Evolutionary conservation across 2,329 filamentous ascomycete species (phyloP).

Genomic region (Apiospora aurea): DNA sequence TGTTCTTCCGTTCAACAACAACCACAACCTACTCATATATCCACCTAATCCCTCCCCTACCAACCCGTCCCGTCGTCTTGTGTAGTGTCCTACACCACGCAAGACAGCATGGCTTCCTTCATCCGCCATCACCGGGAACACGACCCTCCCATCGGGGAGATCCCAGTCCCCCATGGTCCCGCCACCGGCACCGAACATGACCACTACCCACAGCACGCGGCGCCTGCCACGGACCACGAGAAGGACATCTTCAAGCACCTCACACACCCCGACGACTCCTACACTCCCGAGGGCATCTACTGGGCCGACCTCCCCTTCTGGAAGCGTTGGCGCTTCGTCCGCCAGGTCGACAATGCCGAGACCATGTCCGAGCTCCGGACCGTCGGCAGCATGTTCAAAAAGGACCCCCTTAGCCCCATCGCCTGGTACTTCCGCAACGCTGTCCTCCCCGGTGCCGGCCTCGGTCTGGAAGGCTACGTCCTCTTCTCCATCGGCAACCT

Average conservation of each 20-base stretch:
- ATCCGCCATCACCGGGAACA: slow-evolving; percentile 50
- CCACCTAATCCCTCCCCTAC: neutral
- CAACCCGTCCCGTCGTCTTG: neutral
- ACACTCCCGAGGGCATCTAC: slow-evolving; percentile 82
- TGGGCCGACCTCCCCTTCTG: slow-evolving; percentile 85
- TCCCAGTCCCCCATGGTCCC: slow-evolving; percentile 63
- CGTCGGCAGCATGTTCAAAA: slow-evolving; percentile 83
- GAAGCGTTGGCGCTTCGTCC: slow-evolving; percentile 78
- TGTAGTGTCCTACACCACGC: neutral
- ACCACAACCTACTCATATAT: neutral
- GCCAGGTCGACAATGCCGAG: slow-evolving; percentile 74
- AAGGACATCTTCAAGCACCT: slow-evolving; percentile 76
- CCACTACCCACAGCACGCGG: slow-evolving; percentile 50
- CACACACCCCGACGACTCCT: slow-evolving; percentile 88
- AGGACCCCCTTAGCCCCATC: slow-evolving; percentile 84
- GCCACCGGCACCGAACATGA: slow-evolving; percentile 57
- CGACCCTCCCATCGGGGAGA: slow-evolving; percentile 55
- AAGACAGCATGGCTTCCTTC: slow-evolving; percentile 43
- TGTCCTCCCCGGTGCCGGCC: slow-evolving; percentile 89
- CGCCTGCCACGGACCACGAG: slow-evolving; percentile 56
- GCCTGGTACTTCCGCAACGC: slow-evolving; percentile 89
- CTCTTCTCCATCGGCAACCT: slow-evolving; percentile 97
- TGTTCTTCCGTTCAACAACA: slow-evolving; percentile 14
- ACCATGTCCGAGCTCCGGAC: slow-evolving; percentile 68
- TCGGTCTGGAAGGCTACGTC: slow-evolving; percentile 93